These are phyloP conservation scores for Fomes fomentarius DNA, from an alignment of 1,284 basidiomycete genomes.

Conservation along the genomic window DNA sequence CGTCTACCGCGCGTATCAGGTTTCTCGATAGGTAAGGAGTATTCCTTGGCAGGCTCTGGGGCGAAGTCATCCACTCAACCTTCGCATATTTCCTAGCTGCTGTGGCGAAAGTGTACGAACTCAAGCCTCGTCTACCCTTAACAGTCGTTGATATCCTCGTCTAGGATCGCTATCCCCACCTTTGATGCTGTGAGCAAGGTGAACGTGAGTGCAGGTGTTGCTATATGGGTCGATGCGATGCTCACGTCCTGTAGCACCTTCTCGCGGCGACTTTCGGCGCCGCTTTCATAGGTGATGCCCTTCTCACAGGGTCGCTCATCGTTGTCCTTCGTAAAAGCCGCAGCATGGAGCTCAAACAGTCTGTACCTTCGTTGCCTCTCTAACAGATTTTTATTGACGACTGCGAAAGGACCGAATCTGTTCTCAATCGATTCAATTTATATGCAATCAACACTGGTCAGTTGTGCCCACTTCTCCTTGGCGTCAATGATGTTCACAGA, in stretches of 20 bases:
- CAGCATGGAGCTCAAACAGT: background rate
- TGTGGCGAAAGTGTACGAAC: background rate
- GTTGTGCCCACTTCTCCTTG: too few relatives aligned
- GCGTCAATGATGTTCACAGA: too few relatives aligned
- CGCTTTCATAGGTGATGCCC: conserved; percentile 1
- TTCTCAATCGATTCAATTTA: too few relatives aligned
- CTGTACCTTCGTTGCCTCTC: too few relatives aligned
- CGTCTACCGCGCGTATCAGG: background rate
- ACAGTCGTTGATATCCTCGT: too few relatives aligned
- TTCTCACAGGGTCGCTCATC: background rate
- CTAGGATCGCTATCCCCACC: background rate
- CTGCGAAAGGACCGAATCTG: too few relatives aligned
- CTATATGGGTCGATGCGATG: background rate
- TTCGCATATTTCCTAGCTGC: background rate
- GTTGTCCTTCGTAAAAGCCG: background rate
- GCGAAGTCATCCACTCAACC: too few relatives aligned
- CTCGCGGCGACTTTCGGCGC: background rate
- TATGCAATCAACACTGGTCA: conserved; percentile 10
- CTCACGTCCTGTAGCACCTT: background rate
- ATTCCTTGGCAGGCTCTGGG: too few relatives aligned
- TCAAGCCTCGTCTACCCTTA: too few relatives aligned
- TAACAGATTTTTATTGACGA: too few relatives aligned
- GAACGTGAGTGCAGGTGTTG: background rate
- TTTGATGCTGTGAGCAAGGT: background rate
- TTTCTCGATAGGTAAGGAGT: background rate